Percentiles rank a stretch among this genome's conserved stretches.
Evolutionary conservation across 1,284 basidiomycete genomes (phyloP).

Genomic region (Cryptococcus hybrid): DNA sequence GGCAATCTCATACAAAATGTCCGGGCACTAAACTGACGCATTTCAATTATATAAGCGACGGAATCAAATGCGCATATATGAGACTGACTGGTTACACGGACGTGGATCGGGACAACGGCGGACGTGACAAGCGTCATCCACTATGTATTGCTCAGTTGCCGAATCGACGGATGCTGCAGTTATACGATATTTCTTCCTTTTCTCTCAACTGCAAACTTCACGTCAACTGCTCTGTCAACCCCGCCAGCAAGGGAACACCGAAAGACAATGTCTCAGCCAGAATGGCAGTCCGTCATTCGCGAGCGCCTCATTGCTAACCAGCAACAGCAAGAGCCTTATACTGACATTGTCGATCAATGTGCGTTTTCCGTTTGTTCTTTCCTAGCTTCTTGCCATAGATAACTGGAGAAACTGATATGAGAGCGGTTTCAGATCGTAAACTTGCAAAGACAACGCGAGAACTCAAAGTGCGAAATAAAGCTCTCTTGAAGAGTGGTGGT

Average conservation of each 20-base stretch:
- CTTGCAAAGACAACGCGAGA: slow-evolving; percentile 84
- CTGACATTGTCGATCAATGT: slow-evolving; percentile 86
- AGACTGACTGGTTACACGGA: no score
- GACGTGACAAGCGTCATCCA: no score
- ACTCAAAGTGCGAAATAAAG: slow-evolving; percentile 82
- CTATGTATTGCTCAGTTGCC: no score
- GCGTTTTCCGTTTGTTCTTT: slow-evolving; percentile 35
- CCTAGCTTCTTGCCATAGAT: neutral
- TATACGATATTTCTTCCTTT: no score
- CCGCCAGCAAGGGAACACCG: neutral
- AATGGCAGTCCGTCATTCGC: slow-evolving; percentile 53
- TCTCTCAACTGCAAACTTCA: no score
- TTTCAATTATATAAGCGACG: no score
- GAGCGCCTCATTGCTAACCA: slow-evolving; percentile 62
- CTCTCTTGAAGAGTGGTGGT: slow-evolving; percentile 58
- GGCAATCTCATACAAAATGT: no score
- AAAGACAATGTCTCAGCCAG: slow-evolving; percentile 17
- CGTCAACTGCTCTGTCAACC: no score
- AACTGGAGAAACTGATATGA: neutral
- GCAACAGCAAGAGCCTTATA: slow-evolving; percentile 69
- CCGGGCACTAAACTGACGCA: no score
- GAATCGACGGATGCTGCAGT: no score
- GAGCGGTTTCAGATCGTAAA: slow-evolving; percentile 64
- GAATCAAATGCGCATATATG: no score
- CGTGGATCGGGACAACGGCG: no score